Evolutionary conservation across 2,329 filamentous ascomycete genomes (phyloP).

Genomic region (Dendryphion nanum): DNA sequence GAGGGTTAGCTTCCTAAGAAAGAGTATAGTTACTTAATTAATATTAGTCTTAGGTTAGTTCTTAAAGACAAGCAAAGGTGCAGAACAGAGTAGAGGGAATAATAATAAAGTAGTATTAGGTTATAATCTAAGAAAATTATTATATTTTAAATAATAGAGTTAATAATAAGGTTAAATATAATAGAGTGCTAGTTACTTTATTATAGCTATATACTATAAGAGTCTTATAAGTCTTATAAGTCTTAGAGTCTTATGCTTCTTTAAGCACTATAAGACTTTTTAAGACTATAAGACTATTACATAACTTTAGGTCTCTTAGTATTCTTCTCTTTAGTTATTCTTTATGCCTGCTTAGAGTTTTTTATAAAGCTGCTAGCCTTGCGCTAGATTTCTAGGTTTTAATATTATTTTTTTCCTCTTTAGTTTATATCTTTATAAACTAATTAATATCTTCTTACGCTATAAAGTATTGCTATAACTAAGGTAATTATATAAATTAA

Average conservation of each 20-base stretch:
- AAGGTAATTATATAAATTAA: neutral
- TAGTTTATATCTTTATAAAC: neutral
- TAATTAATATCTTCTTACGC: neutral
- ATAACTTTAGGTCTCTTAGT: neutral
- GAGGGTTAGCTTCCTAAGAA: too few species aligned
- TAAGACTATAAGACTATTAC: neutral
- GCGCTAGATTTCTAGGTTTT: neutral
- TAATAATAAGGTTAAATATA: too few species aligned
- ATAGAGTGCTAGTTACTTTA: too few species aligned
- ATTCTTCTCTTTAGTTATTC: neutral
- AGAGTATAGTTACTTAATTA: too few species aligned
- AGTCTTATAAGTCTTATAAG: neutral
- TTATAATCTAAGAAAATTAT: too few species aligned
- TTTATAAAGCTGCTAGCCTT: neutral
- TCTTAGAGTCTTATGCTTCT: neutral
- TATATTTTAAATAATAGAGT: too few species aligned
- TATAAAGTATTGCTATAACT: neutral
- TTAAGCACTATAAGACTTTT: neutral
- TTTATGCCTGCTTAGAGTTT: too few species aligned
- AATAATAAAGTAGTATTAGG: too few species aligned
- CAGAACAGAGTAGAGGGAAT: too few species aligned
- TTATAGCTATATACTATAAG: too few species aligned
- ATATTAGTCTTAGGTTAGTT: too few species aligned
- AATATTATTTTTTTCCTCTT: neutral
- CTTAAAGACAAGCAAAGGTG: too few species aligned